Conservation (phyloP, 2,329 filamentous ascomycete species). For the Pseudogymnoascus sp. region DNA sequence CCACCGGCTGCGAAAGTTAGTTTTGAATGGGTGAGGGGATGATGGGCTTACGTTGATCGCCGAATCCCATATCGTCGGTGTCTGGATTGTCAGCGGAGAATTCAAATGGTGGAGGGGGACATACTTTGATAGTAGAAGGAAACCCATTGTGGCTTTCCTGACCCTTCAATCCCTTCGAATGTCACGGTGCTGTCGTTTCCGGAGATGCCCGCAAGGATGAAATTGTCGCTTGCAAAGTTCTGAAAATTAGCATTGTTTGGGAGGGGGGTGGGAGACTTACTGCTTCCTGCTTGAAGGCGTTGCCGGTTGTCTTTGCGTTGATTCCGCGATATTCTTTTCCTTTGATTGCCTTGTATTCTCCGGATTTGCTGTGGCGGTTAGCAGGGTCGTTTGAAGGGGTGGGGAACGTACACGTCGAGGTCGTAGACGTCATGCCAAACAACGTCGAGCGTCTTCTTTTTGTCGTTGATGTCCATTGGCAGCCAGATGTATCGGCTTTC, state of each 20-base stretch:
- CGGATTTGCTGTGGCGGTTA: constrained; percentile 33
- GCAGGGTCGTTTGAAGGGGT: not conserved
- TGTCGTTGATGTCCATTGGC: constrained; percentile 45
- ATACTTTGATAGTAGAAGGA: constrained; percentile 49
- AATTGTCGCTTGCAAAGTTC: constrained; percentile 40
- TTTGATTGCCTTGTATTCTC: constrained; percentile 35
- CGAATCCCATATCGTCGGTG: constrained; percentile 55
- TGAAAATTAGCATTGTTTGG: not conserved
- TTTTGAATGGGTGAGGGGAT: not conserved
- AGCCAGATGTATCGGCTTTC: constrained; percentile 52
- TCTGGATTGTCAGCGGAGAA: constrained; percentile 23
- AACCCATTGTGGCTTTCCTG: constrained; percentile 47
- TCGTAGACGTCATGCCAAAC: constrained; percentile 52
- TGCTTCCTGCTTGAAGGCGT: constrained; percentile 51
- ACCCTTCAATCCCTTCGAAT: constrained; percentile 42
- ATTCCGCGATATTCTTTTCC: constrained; percentile 42
- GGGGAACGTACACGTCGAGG: constrained; percentile 35
- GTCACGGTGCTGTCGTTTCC: constrained; percentile 49
- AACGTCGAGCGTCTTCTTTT: constrained; percentile 41
- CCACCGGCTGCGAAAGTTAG: constrained; percentile 36
- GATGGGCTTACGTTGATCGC: constrained; percentile 24
- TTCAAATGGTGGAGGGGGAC: not conserved
- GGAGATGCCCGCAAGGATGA: constrained; percentile 45
- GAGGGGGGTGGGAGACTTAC: constrained; percentile 30
- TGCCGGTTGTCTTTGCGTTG: constrained; percentile 38